These are phyloP conservation scores for Eudorina sp. DNA, from an alignment of 139 green algal species.

Conservation along the genomic window DNA sequence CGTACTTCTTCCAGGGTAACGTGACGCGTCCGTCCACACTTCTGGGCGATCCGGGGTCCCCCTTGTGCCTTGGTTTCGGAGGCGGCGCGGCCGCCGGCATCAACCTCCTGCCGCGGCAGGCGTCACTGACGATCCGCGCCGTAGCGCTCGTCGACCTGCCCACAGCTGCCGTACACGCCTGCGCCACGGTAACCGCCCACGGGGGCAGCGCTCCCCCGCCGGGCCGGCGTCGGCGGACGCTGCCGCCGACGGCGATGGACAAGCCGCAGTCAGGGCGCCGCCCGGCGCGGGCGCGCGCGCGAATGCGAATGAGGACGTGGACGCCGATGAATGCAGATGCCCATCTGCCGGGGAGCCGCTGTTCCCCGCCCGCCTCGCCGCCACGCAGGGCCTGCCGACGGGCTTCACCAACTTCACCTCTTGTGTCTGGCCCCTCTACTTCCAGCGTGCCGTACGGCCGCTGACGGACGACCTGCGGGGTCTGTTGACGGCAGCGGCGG, in stretches of 20 bases:
- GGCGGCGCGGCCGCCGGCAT: background rate
- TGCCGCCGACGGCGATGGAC: too few species aligned
- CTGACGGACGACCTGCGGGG: background rate
- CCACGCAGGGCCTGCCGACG: conserved; percentile 1
- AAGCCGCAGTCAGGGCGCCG: too few species aligned
- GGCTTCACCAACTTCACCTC: conserved; percentile 10
- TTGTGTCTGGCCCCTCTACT: background rate
- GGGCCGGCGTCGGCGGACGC: too few species aligned
- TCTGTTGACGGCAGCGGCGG: too few species aligned
- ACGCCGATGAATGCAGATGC: too few species aligned
- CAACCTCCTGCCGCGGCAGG: background rate
- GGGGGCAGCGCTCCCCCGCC: too few species aligned
- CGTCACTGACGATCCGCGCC: background rate
- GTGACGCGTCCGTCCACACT: background rate
- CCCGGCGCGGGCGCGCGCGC: too few species aligned
- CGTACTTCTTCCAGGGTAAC: too few species aligned
- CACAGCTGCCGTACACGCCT: background rate
- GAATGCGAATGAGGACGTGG: too few species aligned
- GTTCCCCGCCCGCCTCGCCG: background rate
- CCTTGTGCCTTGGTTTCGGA: background rate
- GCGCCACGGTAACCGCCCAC: too few species aligned
- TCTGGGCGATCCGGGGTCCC: background rate
- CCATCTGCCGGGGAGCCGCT: too few species aligned
- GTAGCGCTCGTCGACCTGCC: background rate
- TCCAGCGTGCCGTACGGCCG: background rate